These are phyloP conservation scores for Russula brevipes DNA, from an alignment of 768 basidiomycete species.

Conservation along the genomic window DNA sequence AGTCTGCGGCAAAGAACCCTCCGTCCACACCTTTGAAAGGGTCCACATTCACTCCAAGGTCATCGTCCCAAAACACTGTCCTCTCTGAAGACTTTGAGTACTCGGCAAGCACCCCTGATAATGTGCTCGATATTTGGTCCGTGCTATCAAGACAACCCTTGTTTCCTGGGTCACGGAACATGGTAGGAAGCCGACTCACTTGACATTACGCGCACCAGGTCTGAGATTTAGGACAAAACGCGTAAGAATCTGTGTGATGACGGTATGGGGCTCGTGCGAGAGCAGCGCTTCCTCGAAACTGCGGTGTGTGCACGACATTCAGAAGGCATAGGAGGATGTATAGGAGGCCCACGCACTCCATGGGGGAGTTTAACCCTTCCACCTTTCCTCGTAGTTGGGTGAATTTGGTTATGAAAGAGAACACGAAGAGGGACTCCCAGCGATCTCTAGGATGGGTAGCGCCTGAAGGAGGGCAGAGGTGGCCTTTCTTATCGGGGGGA, in stretches of 20 bases:
- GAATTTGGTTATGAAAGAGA: conserved; percentile 80
- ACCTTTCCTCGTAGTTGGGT: conserved; percentile 68
- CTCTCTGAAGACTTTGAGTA: conserved; percentile 69
- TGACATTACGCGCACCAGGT: conserved; percentile 86
- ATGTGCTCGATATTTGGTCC: conserved; percentile 77
- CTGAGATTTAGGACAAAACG: conserved; percentile 78
- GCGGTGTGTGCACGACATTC: conserved; percentile 23
- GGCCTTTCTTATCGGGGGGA: conserved; percentile 44
- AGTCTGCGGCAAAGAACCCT: conserved; percentile 76
- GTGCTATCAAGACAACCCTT: conserved; percentile 45
- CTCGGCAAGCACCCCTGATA: conserved; percentile 63
- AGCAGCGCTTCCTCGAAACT: conserved; percentile 80
- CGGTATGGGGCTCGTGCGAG: conserved; percentile 62
- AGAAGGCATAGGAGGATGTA: conserved; percentile 21
- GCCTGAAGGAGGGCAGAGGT: conserved; percentile 50
- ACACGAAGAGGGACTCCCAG: conserved; percentile 85
- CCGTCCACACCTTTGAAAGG: conserved; percentile 61
- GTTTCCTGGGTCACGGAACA: conserved; percentile 31
- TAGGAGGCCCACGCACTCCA: conserved; percentile 61
- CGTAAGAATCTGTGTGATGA: conserved; percentile 66
- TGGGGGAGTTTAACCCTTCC: conserved; percentile 72
- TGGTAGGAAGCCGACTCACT: conserved; percentile 49
- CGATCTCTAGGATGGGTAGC: conserved; percentile 73
- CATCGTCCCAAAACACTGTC: conserved; percentile 77
- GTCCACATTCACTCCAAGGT: conserved; percentile 59